Percentiles rank a stretch among this genome's conserved stretches.
These are phyloP conservation scores for Metschnikowia anglica DNA, from an alignment of 805 yeast genomes.

Conservation along the genomic window DNA sequence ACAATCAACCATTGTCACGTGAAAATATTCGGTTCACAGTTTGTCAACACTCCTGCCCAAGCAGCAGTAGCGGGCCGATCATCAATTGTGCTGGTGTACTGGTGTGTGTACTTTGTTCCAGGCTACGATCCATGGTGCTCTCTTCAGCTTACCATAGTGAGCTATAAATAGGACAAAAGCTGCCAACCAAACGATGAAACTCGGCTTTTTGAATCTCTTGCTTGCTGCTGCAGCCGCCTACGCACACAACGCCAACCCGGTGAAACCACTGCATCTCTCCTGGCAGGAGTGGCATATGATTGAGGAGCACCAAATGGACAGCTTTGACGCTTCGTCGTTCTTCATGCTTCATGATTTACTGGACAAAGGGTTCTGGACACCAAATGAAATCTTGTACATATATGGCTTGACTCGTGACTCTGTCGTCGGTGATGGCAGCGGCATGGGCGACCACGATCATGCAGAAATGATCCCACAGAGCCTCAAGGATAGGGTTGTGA, in stretches of 20 bases:
- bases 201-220: neutral
- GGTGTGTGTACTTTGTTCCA: neutral
- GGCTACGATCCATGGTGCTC: too few species aligned
- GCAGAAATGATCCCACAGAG: constrained; percentile 53
- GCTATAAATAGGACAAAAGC: neutral
- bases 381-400: constrained; percentile 66
- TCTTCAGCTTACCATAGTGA: too few species aligned
- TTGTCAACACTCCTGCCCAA: too few species aligned
- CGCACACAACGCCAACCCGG: constrained; percentile 16
- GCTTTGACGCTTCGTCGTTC: constrained; percentile 70
- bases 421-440: constrained; percentile 85
- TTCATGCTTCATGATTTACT: constrained; percentile 78
- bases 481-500: constrained; percentile 54
- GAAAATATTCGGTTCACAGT: too few species aligned
- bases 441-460: constrained; percentile 73
- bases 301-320: constrained; percentile 78
- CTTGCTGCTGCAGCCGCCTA: constrained; percentile 1
- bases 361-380: constrained; percentile 54
- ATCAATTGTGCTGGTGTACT: neutral
- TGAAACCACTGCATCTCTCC: constrained; percentile 38
- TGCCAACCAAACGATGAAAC: constrained; percentile 2
- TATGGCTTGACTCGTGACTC: constrained; percentile 76
- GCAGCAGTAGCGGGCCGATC: too few species aligned
- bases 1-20: too few species aligned
- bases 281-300: constrained; percentile 93